Evolutionary conservation across 148 eudicot species (phyloP).

Genomic region (Camellia lanceoleosa): DNA sequence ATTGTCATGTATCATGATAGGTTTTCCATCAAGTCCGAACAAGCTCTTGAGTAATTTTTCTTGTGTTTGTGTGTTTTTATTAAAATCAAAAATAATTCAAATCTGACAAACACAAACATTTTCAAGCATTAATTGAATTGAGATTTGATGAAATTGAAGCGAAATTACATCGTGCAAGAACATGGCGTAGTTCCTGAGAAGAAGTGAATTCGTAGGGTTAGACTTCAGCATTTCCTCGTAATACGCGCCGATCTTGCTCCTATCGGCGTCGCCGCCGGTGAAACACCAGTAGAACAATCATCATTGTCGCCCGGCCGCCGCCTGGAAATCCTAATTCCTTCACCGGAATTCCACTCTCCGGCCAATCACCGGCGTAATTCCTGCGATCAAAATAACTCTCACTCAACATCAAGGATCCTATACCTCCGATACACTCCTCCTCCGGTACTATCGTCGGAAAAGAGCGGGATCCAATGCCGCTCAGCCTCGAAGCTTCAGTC

Average conservation of each 20-base stretch:
- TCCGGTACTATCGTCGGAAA: conserved; percentile 25
- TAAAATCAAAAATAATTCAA: too few relatives aligned
- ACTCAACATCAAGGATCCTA: conserved; percentile 12
- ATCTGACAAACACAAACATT: too few relatives aligned
- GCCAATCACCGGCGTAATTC: background rate
- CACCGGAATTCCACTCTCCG: conserved; percentile 25
- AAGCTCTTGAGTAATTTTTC: too few relatives aligned
- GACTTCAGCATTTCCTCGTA: conserved; percentile 53
- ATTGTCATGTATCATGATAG: too few relatives aligned
- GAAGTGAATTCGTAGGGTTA: conserved; percentile 53
- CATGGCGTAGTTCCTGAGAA: conserved; percentile 61
- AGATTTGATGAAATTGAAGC: background rate
- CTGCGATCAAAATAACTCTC: conserved; percentile 13
- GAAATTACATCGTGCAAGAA: conserved; percentile 64
- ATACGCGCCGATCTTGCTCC: conserved; percentile 41
- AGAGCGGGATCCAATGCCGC: conserved; percentile 27
- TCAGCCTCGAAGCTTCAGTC: background rate
- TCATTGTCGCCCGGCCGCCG: conserved; percentile 29
- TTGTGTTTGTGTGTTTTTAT: too few relatives aligned
- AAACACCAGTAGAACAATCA: conserved; percentile 25
- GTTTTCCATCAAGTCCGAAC: too few relatives aligned
- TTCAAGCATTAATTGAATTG: background rate
- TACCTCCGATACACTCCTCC: conserved; percentile 20
- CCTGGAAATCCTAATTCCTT: conserved; percentile 27
- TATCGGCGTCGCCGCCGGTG: conserved; percentile 16